These are phyloP conservation scores for Gastrolobium villosum DNA, from an alignment of 306 rosid genomes.

Conservation along the genomic window DNA sequence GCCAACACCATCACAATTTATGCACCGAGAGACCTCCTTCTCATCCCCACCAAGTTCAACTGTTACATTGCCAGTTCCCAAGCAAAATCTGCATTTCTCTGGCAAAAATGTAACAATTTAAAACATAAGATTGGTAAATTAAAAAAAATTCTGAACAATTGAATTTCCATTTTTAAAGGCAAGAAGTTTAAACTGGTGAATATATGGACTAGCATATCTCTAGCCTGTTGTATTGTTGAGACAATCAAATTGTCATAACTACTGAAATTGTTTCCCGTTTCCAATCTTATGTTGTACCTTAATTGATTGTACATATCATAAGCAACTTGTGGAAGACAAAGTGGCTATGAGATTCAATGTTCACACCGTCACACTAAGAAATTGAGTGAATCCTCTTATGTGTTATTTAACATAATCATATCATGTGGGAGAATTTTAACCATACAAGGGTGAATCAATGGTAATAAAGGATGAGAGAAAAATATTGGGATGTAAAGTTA, in stretches of 20 bases:
- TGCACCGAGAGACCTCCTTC: slow-evolving; percentile 86
- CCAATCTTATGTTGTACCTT: neutral
- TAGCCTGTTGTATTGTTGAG: slow-evolving; percentile 6
- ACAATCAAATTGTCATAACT: neutral
- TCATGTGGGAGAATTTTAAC: no score
- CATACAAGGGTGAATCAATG: no score
- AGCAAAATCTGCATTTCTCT: slow-evolving; percentile 96
- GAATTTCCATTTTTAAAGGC: neutral
- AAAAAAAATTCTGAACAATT: neutral
- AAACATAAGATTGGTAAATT: slow-evolving; percentile 7
- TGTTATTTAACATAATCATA: no score
- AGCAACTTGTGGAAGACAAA: neutral
- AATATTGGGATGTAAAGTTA: no score
- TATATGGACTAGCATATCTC: neutral
- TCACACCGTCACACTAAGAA: neutral
- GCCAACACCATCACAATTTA: slow-evolving; percentile 91
- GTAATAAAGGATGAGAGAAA: no score
- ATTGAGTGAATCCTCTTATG: no score
- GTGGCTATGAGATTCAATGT: slow-evolving; percentile 8
- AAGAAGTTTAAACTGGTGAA: neutral
- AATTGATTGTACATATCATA: slow-evolving; percentile 12
- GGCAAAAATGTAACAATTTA: slow-evolving; percentile 42
- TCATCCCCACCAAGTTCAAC: slow-evolving; percentile 89
- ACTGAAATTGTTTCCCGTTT: slow-evolving; percentile 16
- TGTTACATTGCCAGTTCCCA: slow-evolving; percentile 74